Percentiles rank a stretch among this genome's conserved stretches.
Evolutionary conservation across 2,329 filamentous ascomycete genomes (phyloP).

Genomic region (Diaporthe sp.): DNA sequence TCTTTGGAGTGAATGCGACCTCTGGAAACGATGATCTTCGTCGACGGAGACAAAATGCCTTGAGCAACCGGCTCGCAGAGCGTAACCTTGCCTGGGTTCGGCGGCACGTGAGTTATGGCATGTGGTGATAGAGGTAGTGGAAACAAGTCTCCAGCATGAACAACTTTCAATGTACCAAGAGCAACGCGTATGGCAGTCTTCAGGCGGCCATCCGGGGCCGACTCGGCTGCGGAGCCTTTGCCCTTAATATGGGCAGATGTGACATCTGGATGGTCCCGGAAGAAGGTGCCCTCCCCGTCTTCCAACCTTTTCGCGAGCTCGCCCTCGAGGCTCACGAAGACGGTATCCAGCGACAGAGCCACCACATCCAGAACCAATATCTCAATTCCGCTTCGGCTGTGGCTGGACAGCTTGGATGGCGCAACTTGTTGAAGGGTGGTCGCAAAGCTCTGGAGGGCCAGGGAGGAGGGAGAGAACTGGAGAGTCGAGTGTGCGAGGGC

Average conservation of each 20-base stretch:
- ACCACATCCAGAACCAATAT: constrained; percentile 86
- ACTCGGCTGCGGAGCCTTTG: constrained; percentile 47
- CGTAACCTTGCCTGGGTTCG: constrained; percentile 87
- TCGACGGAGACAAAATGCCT: constrained; percentile 81
- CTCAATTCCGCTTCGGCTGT: constrained; percentile 84
- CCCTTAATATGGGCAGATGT: constrained; percentile 45
- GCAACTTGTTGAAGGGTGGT: constrained; percentile 79
- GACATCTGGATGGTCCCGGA: constrained; percentile 68
- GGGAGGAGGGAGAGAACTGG: constrained; percentile 80
- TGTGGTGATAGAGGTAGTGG: constrained; percentile 84
- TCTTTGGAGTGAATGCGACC: constrained; percentile 71
- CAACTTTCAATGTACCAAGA: constrained; percentile 78
- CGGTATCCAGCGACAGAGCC: constrained; percentile 83
- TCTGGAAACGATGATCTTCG: constrained; percentile 85
- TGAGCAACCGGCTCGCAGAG: constrained; percentile 97
- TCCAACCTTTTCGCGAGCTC: constrained; percentile 85
- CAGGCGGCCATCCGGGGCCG: constrained; percentile 68
- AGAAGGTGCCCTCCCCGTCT: constrained; percentile 86
- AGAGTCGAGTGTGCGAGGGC: constrained; percentile 82
- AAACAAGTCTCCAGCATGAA: constrained; percentile 87
- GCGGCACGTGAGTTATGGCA: constrained; percentile 86
- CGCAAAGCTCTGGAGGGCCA: constrained; percentile 84
- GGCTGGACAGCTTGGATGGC: constrained; percentile 79
- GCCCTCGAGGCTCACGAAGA: constrained; percentile 89
- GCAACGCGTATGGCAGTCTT: constrained; percentile 80